These are phyloP conservation scores for Elsinoe arachidis DNA, from an alignment of 2,329 filamentous ascomycete genomes.

Conservation along the genomic window DNA sequence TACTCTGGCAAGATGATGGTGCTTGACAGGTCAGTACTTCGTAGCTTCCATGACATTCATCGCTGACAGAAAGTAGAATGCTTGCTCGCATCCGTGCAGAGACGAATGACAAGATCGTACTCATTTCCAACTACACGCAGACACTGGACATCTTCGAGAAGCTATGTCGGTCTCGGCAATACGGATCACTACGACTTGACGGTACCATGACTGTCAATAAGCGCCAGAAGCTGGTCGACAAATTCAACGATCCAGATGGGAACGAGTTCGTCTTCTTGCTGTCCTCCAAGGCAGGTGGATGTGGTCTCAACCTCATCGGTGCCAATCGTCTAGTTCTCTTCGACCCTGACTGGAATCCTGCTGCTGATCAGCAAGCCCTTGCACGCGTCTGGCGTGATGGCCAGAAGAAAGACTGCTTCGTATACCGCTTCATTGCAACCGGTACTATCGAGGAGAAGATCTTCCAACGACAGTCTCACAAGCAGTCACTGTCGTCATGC, in stretches of 20 bases:
- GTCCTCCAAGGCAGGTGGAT: constrained; percentile 92
- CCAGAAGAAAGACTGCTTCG: constrained; percentile 98
- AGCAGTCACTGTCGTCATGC: constrained; percentile 90
- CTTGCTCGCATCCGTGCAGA: constrained; percentile 88
- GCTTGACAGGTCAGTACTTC: constrained; percentile 51
- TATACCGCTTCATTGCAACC: constrained; percentile 98
- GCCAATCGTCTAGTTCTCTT: constrained; percentile 92
- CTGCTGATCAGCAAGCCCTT: constrained; percentile 91
- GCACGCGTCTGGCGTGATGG: constrained; percentile 98
- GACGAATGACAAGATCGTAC: constrained; percentile 97
- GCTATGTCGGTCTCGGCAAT: constrained; percentile 74
- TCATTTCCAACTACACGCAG: constrained; percentile 97
- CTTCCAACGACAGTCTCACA: constrained; percentile 96
- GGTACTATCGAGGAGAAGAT: constrained; percentile 99
- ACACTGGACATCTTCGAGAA: constrained; percentile 91
- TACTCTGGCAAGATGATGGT: constrained; percentile 98
- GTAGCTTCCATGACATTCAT: neutral
- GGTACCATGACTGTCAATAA: constrained; percentile 98
- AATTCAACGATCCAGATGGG: constrained; percentile 89
- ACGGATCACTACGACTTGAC: constrained; percentile 82
- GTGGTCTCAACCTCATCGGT: constrained; percentile 89
- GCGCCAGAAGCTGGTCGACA: constrained; percentile 92
- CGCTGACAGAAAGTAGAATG: constrained; percentile 47
- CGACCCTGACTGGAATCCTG: constrained; percentile 92
- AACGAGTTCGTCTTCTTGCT: constrained; percentile 91